Evolutionary conservation across 2,329 filamentous ascomycete genomes (phyloP).

Genomic region (Fusarium sp.): DNA sequence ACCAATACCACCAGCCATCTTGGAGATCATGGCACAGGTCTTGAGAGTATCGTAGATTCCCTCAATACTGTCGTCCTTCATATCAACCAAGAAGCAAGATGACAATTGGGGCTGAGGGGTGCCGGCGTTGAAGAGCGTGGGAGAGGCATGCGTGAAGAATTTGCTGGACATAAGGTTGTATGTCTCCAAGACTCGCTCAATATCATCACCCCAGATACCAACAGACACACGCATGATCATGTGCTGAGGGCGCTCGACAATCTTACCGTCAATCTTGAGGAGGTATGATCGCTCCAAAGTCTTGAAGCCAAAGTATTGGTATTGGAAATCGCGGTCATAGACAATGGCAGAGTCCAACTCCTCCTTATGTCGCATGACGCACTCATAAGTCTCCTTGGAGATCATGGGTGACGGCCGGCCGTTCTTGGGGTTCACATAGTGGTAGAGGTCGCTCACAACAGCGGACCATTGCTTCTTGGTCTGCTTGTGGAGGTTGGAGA

Average conservation of each 20-base stretch:
- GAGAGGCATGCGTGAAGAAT: constrained; percentile 97
- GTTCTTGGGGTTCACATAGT: constrained; percentile 97
- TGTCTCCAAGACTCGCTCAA: constrained; percentile 95
- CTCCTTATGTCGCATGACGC: constrained; percentile 93
- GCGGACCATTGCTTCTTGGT: constrained; percentile 99
- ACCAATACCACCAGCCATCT: constrained; percentile 98
- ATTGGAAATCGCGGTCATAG: constrained; percentile 99
- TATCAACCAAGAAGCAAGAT: constrained; percentile 98
- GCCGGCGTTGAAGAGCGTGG: constrained; percentile 97
- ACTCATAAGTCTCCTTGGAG: constrained; percentile 87
- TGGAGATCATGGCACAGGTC: constrained; percentile 99
- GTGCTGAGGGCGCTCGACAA: constrained; percentile 96
- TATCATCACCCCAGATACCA: constrained; percentile 93
- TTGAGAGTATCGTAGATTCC: constrained; percentile 99
- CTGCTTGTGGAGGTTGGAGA: constrained; percentile 99
- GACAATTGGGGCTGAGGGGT: constrained; percentile 95
- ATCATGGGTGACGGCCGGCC: constrained; percentile 89
- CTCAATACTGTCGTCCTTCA: constrained; percentile 99
- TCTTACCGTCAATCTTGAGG: constrained; percentile 92
- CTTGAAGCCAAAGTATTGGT: constrained; percentile 99
- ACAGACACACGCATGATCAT: constrained; percentile 99
- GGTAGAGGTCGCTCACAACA: constrained; percentile 90
- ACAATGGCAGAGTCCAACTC: constrained; percentile 99
- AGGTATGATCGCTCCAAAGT: constrained; percentile 98
- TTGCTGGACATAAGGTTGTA: constrained; percentile 99